Percentiles rank a stretch among this genome's conserved stretches.
Evolutionary conservation across 768 basidiomycete genomes (phyloP).

Genomic region (Rhodotorula graminis): DNA sequence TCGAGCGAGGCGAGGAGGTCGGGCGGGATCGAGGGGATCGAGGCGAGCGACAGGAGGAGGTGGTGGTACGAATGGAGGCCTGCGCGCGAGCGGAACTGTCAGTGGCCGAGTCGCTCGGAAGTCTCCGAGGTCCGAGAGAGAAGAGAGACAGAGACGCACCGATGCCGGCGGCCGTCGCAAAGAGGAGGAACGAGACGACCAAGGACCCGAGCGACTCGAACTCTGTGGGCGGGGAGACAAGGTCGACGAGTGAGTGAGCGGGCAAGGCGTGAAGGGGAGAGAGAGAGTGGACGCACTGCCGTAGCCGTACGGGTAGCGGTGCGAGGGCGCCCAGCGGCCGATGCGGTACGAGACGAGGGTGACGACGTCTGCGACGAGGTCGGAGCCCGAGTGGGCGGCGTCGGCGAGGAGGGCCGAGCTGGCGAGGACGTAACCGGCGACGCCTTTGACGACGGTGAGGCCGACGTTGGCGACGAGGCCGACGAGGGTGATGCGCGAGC

Average conservation of each 20-base stretch:
- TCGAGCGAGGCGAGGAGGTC: slow-evolving; percentile 41
- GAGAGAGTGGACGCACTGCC: slow-evolving; percentile 14
- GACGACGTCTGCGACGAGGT: slow-evolving; percentile 84
- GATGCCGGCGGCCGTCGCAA: slow-evolving; percentile 75
- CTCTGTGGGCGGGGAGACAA: slow-evolving; percentile 50
- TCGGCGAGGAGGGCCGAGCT: slow-evolving; percentile 87
- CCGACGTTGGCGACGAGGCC: slow-evolving; percentile 77
- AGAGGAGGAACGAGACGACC: slow-evolving; percentile 76
- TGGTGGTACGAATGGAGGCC: slow-evolving; percentile 86
- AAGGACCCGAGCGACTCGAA: slow-evolving; percentile 95
- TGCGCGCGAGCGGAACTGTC: too few species aligned
- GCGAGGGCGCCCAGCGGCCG: slow-evolving; percentile 73
- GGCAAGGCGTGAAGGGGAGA: neutral
- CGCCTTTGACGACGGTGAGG: slow-evolving; percentile 75
- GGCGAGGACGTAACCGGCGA: slow-evolving; percentile 80
- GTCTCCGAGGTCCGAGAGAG: neutral
- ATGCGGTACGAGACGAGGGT: slow-evolving; percentile 83
- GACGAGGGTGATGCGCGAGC: slow-evolving; percentile 75
- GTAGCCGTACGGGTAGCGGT: slow-evolving; percentile 64
- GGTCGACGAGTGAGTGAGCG: neutral
- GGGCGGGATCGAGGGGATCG: slow-evolving; percentile 36
- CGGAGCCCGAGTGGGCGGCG: slow-evolving; percentile 84
- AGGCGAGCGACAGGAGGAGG: slow-evolving; percentile 64
- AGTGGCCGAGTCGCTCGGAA: too few species aligned
- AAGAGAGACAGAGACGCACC: slow-evolving; percentile 9